Percentiles rank a stretch among this genome's conserved stretches.
These are phyloP conservation scores for Lactarius pseudohatsudake DNA, from an alignment of 768 basidiomycete species.

Conservation along the genomic window DNA sequence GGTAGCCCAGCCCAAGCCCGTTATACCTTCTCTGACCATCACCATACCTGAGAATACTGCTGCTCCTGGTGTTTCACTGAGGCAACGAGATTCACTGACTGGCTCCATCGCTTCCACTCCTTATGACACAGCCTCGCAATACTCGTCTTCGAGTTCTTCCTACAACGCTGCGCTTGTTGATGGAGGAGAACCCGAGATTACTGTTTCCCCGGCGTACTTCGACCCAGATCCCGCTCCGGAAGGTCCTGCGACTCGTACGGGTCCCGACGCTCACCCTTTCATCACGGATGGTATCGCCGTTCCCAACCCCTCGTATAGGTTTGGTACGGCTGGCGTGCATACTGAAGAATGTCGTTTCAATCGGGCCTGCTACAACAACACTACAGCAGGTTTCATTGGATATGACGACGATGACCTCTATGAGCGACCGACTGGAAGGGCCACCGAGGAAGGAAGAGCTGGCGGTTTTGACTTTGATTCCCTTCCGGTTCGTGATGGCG, in stretches of 20 bases:
- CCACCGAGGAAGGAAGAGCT: slow-evolving; percentile 25
- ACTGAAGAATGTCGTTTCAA: slow-evolving; percentile 29
- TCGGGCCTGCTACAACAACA: slow-evolving; percentile 26
- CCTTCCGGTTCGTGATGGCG: slow-evolving; percentile 34
- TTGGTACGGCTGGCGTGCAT: slow-evolving; percentile 24
- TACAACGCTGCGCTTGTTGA: slow-evolving; percentile 15
- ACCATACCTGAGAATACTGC: slow-evolving; percentile 18
- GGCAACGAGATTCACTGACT: slow-evolving; percentile 19
- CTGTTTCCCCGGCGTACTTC: slow-evolving; percentile 45
- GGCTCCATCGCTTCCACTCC: slow-evolving; percentile 25
- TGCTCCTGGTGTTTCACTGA: not conserved
- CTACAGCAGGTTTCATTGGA: slow-evolving; percentile 38
- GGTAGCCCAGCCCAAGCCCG: not conserved
- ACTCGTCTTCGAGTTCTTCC: slow-evolving; percentile 21
- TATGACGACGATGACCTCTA: slow-evolving; percentile 33
- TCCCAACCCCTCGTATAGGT: slow-evolving; percentile 20
- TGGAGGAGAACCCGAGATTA: slow-evolving; percentile 26
- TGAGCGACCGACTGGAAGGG: slow-evolving; percentile 17
- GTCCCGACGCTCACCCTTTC: slow-evolving; percentile 35
- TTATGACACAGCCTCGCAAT: slow-evolving; percentile 20
- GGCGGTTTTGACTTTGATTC: slow-evolving; percentile 40
- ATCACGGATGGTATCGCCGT: slow-evolving; percentile 26
- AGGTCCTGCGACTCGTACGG: slow-evolving; percentile 45
- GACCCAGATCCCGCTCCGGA: slow-evolving; percentile 46
- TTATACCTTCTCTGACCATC: slow-evolving; percentile 2